Conservation (phyloP, 2,329 filamentous ascomycete genomes). For the Neonectria neomacrospora region DNA sequence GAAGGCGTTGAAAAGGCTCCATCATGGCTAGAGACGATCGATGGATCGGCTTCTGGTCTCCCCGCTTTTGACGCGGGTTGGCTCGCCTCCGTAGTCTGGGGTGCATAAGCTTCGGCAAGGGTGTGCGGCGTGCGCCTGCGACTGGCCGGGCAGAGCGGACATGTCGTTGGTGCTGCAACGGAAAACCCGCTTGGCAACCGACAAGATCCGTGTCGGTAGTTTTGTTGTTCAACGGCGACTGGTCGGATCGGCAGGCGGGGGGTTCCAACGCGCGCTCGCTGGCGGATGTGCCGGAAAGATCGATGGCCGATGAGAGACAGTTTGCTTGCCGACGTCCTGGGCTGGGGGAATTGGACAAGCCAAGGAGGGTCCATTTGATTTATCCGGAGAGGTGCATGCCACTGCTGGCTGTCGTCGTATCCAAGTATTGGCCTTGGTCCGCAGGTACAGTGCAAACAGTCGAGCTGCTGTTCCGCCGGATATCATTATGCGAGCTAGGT, state of each 20-base stretch:
- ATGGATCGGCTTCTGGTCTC: conserved; percentile 15
- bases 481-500: conserved; percentile 22
- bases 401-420: conserved; percentile 13
- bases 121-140: conserved; percentile 13
- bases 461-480: conserved; percentile 12
- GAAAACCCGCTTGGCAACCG: conserved; percentile 12
- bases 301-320: conserved; percentile 28
- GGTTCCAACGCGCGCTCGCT: conserved; percentile 13
- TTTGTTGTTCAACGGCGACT: conserved; percentile 13
- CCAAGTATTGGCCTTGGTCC: background rate
- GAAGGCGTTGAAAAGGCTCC: conserved; percentile 16
- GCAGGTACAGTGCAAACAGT: background rate
- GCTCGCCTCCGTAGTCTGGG: conserved; percentile 24
- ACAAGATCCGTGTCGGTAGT: conserved; percentile 26
- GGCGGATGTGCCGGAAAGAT: conserved; percentile 35
- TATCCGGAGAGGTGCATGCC: conserved; percentile 30
- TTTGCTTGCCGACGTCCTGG: conserved; percentile 21
- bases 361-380: conserved; percentile 18
- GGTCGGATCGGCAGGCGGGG: conserved; percentile 6
- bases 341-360: conserved; percentile 19
- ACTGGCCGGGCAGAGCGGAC: conserved; percentile 31
- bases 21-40: conserved; percentile 20
- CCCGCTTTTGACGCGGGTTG: conserved; percentile 30
- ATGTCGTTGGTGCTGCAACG: background rate
- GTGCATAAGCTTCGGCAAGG: conserved; percentile 20